Evolutionary conservation across 1,284 basidiomycete species (phyloP), one percentile per base, ranked within the genome.

Genomic region (Malassezia caprae): DNA sequence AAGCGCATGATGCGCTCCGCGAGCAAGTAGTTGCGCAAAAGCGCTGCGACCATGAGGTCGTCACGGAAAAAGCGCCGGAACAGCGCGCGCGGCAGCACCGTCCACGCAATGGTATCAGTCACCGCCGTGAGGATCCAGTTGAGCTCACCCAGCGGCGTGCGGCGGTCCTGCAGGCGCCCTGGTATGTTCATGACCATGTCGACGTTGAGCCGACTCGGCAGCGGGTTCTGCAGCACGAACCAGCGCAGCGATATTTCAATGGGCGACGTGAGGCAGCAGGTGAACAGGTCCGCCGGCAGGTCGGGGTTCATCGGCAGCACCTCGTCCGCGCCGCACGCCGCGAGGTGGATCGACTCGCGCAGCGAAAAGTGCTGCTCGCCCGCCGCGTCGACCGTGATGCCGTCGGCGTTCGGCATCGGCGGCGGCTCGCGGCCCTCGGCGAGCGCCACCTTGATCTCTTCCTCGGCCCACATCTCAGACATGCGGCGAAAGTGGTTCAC

Each of bases 71-170:
- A 79, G 34, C 89, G 83, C 40, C 90, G 90, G 77, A 98, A 98
- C 11, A 90, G 83, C 48, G 93, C 88, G 48, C 87, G 82, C 19
- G 90, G 87, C 70, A 98, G 90, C 0, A 90, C 89, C 11, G 91
- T 90, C 93, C 94, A 98, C 12, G 94, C 94, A 61, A 98, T 96
- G 8, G 93, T 96, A 76, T 98, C 93, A 15, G 93, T 98, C 61
- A 98, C 90, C 37, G 93, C 90, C 2, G 90, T 96, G 77, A 98
- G 96, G 65, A 98, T 96, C 93, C 94, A 98, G 76, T 96, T 96
- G 26, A 98, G 82, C 76, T 98, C 93, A 49, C 93, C 93, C 1
- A 98, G 80, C 0, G 93, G 93, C 3, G 94, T 96, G 23, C 90
- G 82, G 30, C 93, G 82, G 71, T 98, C 93, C 76, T 96, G 96